Conservation (phyloP, 2,329 filamentous ascomycete genomes). For the Apiospora saccharicola region DNA sequence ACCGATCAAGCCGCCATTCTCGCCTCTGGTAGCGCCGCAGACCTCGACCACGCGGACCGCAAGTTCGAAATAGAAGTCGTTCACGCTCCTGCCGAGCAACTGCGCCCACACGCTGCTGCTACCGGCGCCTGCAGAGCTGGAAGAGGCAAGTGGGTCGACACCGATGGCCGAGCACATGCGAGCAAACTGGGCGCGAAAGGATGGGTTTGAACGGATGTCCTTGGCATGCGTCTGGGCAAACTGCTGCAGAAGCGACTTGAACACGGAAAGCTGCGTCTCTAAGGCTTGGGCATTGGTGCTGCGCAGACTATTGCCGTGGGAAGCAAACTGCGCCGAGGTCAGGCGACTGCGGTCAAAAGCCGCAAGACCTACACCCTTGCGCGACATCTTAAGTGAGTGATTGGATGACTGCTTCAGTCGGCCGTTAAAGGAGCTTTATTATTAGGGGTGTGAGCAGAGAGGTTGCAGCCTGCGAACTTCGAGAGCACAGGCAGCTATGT, state of each 20-base stretch:
- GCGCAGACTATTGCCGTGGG: conserved; percentile 87
- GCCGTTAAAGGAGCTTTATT: background rate
- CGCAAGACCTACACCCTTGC: conserved; percentile 87
- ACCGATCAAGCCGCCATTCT: conserved; percentile 92
- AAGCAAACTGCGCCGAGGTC: conserved; percentile 87
- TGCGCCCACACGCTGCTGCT: conserved; percentile 87
- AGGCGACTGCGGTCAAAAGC: conserved; percentile 88
- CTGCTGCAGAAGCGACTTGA: conserved; percentile 92
- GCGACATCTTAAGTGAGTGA: conserved; percentile 58
- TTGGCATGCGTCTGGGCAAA: conserved; percentile 95
- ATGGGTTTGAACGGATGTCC: conserved; percentile 94
- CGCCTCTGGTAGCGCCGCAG: conserved; percentile 82
- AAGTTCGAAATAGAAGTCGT: conserved; percentile 98
- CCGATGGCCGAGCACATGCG: conserved; percentile 98
- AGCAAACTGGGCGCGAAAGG: conserved; percentile 95
- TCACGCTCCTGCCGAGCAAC: conserved; percentile 87
- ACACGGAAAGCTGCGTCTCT: conserved; percentile 92
- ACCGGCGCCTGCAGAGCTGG: conserved; percentile 50
- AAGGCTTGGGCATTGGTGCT: conserved; percentile 84
- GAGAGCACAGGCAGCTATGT: background rate
- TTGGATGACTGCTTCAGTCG: background rate
- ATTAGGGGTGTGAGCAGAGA: background rate
- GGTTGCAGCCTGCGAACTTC: background rate
- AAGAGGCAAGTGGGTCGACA: conserved; percentile 87
- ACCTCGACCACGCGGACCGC: conserved; percentile 95